Base-by-base conservation (phyloP, 129 eudicot species). In the Helichrysum umbraculigerum region DNA sequence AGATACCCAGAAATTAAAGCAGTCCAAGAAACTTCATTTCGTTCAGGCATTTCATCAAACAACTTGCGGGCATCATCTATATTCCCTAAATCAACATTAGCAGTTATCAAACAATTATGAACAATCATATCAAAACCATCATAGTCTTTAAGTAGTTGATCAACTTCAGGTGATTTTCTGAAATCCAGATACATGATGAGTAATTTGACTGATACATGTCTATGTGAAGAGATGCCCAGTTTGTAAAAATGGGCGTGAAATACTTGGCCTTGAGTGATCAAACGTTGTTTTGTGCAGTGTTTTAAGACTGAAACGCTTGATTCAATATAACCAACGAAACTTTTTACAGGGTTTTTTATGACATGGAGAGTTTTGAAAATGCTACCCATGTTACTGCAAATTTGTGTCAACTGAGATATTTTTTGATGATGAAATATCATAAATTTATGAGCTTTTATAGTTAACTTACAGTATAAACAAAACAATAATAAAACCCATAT, bases 1-100 rank as follows among this genome's bases (percentile, higher is more conserved):
- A 86, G 62, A 19, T 88, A 84, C 67, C 97, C 91, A 5, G 93
- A 82, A 75, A 86, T 71, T 69, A 91, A 73, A 15, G 89, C 86
- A 20, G 94, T 91, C 95, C 97, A 91, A 34, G 97, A 87, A 47
- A 89, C 89, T 73, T 88, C 96, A 41, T 89, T 89, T 79, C 96
- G 79, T 11, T 83, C 81, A 58, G 90, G 89, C 97, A 91, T 88
- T 88, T 87, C 92, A 75, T 89, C 97, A 16, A 91, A 91, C 88
- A 89, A 5, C 50, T 68, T 81, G 35, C 88, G 85, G 60, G 84
- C 89, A 6, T 73, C 56, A 21, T 71, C 84, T 41, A 82, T 17
- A 41, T 79, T 70, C 7, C 91, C 97, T 81, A 74, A 62, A 4
- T 91, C 81, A 2, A 86, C 79, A 63, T 83, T 86, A 2, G 89